Evolutionary conservation across 1,284 basidiomycete genomes (phyloP).

Genomic region (Leccinum pachyderme): DNA sequence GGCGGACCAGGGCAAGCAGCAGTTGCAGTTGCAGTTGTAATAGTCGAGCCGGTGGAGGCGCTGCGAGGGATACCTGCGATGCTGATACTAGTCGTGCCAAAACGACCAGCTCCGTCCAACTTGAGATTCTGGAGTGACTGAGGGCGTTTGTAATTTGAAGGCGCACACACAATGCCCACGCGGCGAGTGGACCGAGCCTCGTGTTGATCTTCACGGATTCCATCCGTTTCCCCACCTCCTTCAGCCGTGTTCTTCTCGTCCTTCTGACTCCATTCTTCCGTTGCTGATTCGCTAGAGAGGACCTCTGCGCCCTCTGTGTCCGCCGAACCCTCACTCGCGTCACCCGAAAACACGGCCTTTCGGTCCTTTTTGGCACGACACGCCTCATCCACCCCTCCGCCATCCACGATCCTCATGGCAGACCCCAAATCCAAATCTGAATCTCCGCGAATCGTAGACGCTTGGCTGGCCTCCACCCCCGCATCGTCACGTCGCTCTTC

Average conservation of each 20-base stretch:
- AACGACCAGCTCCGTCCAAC: slow-evolving; percentile 14
- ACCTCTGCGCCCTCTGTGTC: slow-evolving; percentile 1
- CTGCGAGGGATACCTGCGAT: slow-evolving; percentile 6
- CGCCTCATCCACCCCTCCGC: slow-evolving; percentile 22
- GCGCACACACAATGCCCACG: slow-evolving; percentile 30
- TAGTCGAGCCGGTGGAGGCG: slow-evolving; percentile 9
- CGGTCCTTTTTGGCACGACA: slow-evolving; percentile 17
- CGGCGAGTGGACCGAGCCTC: slow-evolving; percentile 31
- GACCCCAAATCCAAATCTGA: slow-evolving; percentile 16
- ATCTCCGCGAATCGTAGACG: slow-evolving; percentile 22
- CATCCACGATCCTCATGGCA: slow-evolving; percentile 26
- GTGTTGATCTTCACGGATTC: slow-evolving; percentile 22
- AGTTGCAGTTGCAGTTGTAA: not conserved
- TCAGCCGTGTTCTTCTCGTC: slow-evolving; percentile 10
- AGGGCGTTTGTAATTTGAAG: slow-evolving; percentile 34
- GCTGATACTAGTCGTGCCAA: slow-evolving; percentile 12
- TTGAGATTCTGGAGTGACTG: slow-evolving; percentile 31
- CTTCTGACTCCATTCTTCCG: not conserved
- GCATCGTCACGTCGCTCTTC: slow-evolving; percentile 3
- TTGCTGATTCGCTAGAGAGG: slow-evolving; percentile 13
- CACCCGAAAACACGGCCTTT: slow-evolving; percentile 22
- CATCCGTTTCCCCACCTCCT: slow-evolving; percentile 20
- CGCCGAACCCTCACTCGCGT: slow-evolving; percentile 14
- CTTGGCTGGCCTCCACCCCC: slow-evolving; percentile 1
- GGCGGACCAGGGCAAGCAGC: slow-evolving; percentile 15